A percentile compares a stretch with the other conserved stretches of the same genome.
Evolutionary conservation across 75 land plant species (phyloP).

Genomic region (Cupressus sempervirens): DNA sequence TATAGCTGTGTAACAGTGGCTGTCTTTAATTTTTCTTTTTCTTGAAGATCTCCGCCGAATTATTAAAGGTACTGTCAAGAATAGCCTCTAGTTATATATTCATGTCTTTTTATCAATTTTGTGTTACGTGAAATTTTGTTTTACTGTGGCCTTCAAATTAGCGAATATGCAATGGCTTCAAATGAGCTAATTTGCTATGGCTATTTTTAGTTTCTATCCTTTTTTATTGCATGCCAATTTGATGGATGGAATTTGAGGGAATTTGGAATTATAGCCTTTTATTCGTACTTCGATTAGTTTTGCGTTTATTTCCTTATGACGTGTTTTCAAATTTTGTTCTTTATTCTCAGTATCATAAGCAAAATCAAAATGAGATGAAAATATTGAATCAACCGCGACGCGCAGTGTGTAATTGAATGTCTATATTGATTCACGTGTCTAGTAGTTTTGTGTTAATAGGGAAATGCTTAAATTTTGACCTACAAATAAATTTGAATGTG

Average conservation of each 20-base stretch:
- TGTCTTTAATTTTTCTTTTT: neutral
- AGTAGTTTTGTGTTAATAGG: neutral
- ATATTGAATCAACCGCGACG: no score
- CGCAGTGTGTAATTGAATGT: neutral
- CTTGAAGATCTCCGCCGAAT: neutral
- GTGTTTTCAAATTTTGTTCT: neutral
- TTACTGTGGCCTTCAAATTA: neutral
- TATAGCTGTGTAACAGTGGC: neutral
- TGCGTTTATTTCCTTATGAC: neutral
- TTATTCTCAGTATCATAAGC: no score
- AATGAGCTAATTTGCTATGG: neutral
- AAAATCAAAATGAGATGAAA: neutral
- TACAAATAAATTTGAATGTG: neutral
- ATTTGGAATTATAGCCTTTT: neutral
- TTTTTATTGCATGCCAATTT: neutral
- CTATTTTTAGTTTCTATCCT: neutral
- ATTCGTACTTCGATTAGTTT: neutral
- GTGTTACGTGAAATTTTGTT: neutral
- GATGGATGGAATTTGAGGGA: neutral
- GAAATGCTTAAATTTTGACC: neutral
- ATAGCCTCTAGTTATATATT: neutral
- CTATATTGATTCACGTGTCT: neutral
- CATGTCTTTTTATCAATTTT: neutral
- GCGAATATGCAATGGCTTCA: neutral
- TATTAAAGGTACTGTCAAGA: neutral